Evolutionary conservation across 345 rosid genomes (phyloP).

Genomic region (Fremontodendron californicum): DNA sequence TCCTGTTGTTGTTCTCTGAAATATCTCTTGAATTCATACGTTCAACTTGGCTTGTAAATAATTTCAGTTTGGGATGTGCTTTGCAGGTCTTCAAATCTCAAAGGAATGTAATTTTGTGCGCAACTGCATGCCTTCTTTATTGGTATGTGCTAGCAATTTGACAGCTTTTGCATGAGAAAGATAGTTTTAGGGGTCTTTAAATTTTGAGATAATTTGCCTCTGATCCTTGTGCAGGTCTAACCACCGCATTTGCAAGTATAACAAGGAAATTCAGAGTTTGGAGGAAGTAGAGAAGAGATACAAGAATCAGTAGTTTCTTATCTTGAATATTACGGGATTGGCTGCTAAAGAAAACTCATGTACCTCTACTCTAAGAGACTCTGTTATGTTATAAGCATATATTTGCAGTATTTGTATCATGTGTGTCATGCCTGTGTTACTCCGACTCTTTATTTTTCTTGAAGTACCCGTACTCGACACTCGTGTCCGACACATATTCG

Average conservation of each 20-base stretch:
- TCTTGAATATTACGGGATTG: neutral
- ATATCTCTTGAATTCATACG: neutral
- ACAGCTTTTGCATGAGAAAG: neutral
- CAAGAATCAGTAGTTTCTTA: constrained; percentile 52
- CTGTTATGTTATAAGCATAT: neutral
- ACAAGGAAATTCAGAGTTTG: constrained; percentile 66
- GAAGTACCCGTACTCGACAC: too few relatives aligned
- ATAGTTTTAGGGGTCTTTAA: neutral
- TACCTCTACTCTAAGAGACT: neutral
- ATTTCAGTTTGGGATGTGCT: constrained; percentile 1
- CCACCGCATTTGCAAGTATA: constrained; percentile 68
- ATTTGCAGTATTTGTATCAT: neutral
- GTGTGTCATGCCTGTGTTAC: too few relatives aligned
- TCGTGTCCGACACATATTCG: too few relatives aligned
- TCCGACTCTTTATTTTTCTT: too few relatives aligned
- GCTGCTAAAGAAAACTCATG: neutral
- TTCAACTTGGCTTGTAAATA: neutral
- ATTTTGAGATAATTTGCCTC: constrained; percentile 5
- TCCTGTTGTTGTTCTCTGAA: too few relatives aligned
- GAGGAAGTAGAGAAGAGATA: constrained; percentile 75
- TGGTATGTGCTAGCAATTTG: constrained; percentile 42
- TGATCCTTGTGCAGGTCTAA: constrained; percentile 54
- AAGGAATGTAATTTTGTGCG: constrained; percentile 74
- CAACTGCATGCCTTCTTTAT: constrained; percentile 74
- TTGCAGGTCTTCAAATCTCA: constrained; percentile 83